Evolutionary conservation across 2,329 filamentous ascomycete species (phyloP).

Genomic region (Hypoxylon sp.): DNA sequence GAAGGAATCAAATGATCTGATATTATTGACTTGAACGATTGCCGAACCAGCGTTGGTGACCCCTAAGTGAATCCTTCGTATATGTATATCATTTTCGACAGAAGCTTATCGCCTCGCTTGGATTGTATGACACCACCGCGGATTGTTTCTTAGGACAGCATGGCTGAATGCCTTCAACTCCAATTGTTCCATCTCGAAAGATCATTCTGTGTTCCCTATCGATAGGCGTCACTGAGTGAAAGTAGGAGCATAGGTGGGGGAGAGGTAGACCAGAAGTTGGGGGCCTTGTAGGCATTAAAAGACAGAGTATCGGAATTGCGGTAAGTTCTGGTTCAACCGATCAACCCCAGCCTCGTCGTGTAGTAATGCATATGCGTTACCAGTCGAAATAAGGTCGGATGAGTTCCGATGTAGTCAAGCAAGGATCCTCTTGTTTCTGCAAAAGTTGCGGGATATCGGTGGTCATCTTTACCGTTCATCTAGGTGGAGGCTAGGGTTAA

Average conservation of each 20-base stretch:
- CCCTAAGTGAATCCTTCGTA: constrained; percentile 18
- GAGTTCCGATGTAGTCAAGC: constrained; percentile 2
- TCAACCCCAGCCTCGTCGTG: not conserved
- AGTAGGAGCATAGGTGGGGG: not conserved
- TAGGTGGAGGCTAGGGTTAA: not conserved
- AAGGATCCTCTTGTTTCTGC: constrained; percentile 6
- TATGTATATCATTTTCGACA: not conserved
- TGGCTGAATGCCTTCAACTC: not conserved
- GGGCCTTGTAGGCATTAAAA: not conserved
- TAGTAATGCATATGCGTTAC: constrained; percentile 3
- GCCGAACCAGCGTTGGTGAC: not conserved
- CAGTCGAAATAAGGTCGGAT: constrained; percentile 26
- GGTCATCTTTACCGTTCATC: not conserved
- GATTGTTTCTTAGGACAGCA: constrained; percentile 3
- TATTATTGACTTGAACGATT: constrained; percentile 14
- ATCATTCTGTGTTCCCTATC: constrained; percentile 8
- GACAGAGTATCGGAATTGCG: not conserved
- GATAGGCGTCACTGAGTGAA: not conserved
- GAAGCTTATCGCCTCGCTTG: not conserved
- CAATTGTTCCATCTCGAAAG: constrained; percentile 21
- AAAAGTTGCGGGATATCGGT: constrained; percentile 4
- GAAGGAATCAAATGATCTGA: constrained; percentile 35
- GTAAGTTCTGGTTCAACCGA: not conserved
- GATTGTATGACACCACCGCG: not conserved
- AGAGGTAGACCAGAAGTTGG: not conserved